These are phyloP conservation scores for Camellia sinensis DNA, from an alignment of 148 eudicot genomes.

Conservation along the genomic window DNA sequence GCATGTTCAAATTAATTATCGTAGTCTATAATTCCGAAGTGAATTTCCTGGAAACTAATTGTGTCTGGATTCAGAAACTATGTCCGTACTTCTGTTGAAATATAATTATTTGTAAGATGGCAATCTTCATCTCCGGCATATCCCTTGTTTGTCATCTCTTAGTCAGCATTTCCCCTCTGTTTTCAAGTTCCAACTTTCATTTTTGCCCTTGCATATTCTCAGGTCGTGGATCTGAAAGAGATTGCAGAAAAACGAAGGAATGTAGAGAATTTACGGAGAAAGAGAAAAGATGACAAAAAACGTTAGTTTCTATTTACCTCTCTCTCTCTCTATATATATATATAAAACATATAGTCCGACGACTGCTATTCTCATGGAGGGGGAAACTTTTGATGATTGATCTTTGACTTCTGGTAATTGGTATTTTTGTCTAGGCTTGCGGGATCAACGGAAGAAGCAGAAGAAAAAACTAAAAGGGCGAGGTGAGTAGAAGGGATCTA, in stretches of 20 bases:
- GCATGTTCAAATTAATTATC: background rate
- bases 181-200: slow-evolving; percentile 1
- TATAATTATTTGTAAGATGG: background rate
- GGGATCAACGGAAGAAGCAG: slow-evolving; percentile 61
- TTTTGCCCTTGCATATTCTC: slow-evolving; percentile 9
- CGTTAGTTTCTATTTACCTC: slow-evolving; percentile 39
- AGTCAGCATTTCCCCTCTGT: background rate
- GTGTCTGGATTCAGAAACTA: background rate
- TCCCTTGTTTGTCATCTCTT: background rate
- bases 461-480: slow-evolving; percentile 39
- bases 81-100: background rate
- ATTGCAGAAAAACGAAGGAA: slow-evolving; percentile 61
- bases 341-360: too few species aligned
- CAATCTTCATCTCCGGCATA: background rate
- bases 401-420: slow-evolving; percentile 2
- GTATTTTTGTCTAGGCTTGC: slow-evolving; percentile 46
- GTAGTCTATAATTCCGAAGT: background rate
- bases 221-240: slow-evolving; percentile 63
- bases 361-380: background rate
- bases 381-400: slow-evolving; percentile 9
- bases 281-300: slow-evolving; percentile 78
- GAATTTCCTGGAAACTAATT: background rate
- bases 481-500: slow-evolving; percentile 9
- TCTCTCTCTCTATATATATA: background rate
- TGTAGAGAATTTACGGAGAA: slow-evolving; percentile 56